Conservation (phyloP, 2,329 filamentous ascomycete species). For the Penicillium olsonii region DNA sequence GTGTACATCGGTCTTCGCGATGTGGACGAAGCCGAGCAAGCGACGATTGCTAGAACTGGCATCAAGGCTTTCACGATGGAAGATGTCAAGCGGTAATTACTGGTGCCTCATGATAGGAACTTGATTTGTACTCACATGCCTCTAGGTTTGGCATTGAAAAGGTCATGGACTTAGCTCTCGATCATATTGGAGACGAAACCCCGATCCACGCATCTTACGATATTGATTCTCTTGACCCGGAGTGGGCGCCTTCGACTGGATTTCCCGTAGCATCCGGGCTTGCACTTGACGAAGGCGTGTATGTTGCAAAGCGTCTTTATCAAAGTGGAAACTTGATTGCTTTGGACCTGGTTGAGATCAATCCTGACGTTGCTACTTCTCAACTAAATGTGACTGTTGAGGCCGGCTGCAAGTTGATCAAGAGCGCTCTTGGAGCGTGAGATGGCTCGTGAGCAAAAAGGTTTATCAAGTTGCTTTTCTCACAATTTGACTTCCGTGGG, state of each 20-base stretch:
- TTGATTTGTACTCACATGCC: not conserved
- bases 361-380: too few relatives aligned
- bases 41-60: not conserved
- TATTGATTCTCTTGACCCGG: constrained; percentile 6
- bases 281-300: too few relatives aligned
- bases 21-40: constrained; percentile 5
- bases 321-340: too few relatives aligned
- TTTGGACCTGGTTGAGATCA: too few relatives aligned
- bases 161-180: constrained; percentile 5
- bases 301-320: too few relatives aligned
- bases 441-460: too few relatives aligned
- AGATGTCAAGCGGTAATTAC: constrained; percentile 2
- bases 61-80: constrained; percentile 9
- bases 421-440: too few relatives aligned
- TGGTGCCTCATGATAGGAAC: not conserved
- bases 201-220: constrained; percentile 8
- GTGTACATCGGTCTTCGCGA: constrained; percentile 6
- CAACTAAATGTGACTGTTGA: too few relatives aligned
- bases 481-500: too few relatives aligned
- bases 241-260: constrained; percentile 4
- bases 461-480: too few relatives aligned
- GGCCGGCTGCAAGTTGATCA: too few relatives aligned
- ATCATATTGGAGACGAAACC: constrained; percentile 1
- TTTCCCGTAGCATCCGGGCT: too few relatives aligned
- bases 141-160: constrained; percentile 2